A percentile compares a stretch with the other conserved stretches of the same genome.
Evolutionary conservation across 192 early-diverging fungal species (phyloP).

Genomic region (Coemansia sp.): DNA sequence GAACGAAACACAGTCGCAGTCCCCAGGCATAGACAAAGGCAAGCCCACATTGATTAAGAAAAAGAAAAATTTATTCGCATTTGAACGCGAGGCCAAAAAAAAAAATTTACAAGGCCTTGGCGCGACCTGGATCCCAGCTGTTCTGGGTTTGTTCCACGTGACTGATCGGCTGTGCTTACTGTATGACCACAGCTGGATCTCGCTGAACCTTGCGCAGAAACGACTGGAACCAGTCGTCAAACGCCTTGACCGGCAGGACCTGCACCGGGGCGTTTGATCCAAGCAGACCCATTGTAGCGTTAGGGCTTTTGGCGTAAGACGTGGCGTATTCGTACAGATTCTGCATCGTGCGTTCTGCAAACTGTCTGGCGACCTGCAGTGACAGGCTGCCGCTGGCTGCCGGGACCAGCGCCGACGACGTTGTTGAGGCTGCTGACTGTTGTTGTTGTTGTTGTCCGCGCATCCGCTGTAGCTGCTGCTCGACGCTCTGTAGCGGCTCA

Average conservation of each 20-base stretch:
- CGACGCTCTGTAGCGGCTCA: slow-evolving; percentile 76
- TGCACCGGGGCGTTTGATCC: slow-evolving; percentile 44
- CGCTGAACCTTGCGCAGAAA: slow-evolving; percentile 72
- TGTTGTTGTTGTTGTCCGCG: slow-evolving; percentile 24
- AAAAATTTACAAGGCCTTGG: not conserved
- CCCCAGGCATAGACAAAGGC: not conserved
- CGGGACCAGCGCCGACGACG: not conserved
- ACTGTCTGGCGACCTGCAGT: slow-evolving; percentile 55
- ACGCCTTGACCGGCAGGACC: slow-evolving; percentile 65
- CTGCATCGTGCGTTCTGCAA: slow-evolving; percentile 64
- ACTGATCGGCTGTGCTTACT: slow-evolving; percentile 13
- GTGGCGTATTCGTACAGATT: slow-evolving; percentile 77
- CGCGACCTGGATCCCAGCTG: not conserved
- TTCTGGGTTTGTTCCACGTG: slow-evolving; percentile 39
- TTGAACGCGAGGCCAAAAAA: not conserved
- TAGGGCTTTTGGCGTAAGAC: slow-evolving; percentile 60
- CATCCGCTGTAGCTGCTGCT: slow-evolving; percentile 54
- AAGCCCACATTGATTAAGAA: slow-evolving; percentile 11
- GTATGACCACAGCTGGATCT: slow-evolving; percentile 57
- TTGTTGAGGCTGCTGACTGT: slow-evolving; percentile 13
- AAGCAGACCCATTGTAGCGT: slow-evolving; percentile 55
- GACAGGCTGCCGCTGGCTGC: slow-evolving; percentile 11
- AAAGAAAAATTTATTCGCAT: not conserved
- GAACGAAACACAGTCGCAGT: slow-evolving; percentile 17
- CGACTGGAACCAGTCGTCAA: slow-evolving; percentile 80